Base-by-base conservation (phyloP, 371 early-diverging fungal species). In the Apophysomyces ossiformis region DNA sequence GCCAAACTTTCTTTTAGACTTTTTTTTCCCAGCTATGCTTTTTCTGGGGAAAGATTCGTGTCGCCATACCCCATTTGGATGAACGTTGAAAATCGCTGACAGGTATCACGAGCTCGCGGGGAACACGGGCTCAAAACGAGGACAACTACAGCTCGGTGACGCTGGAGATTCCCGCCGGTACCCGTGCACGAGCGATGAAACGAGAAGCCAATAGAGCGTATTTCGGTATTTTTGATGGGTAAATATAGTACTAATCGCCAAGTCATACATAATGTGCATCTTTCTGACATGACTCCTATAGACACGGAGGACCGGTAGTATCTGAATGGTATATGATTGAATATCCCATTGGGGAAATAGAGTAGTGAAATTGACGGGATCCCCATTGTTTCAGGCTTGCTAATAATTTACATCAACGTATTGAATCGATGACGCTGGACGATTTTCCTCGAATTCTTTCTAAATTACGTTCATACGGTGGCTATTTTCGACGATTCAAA, bases 141-240 rank as follows among this genome's bases (percentile, higher is more conserved):
- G 86, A 85, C 46, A 61, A 78, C 8, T 82, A 69, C 50, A 61
- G 71, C 35, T 66, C 74, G 4, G 73, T 75, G 6, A 75, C 78
- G 0, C 60, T 85, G 6, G 77, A 81, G 37, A 36, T 85, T 8
- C 69, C 76, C 13, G 38, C 54, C 6, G 56, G 64, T 0, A 37
- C 61, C 5, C 37, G 54, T 16, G 5, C 75, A 32, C 61, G 56
- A 6, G 58, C 62, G 0, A 72, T 78, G 75, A 69, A 70, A 44
- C 75, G 72, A 37, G 77, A 80, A 21, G 71, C 76, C 0, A 69
- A 73, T 56, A 62, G 77, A 37, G 77, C 74, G 18, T 85, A 85
- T 66, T 70, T 85, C 70, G 86, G 83, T 58, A 66, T 85, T 5
- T 85, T 84, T 70, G 86, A 85, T 59, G 86, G 86, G 86, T 84